Base-by-base conservation (phyloP, 2,329 filamentous ascomycete species). In the Orbilia javanica region DNA sequence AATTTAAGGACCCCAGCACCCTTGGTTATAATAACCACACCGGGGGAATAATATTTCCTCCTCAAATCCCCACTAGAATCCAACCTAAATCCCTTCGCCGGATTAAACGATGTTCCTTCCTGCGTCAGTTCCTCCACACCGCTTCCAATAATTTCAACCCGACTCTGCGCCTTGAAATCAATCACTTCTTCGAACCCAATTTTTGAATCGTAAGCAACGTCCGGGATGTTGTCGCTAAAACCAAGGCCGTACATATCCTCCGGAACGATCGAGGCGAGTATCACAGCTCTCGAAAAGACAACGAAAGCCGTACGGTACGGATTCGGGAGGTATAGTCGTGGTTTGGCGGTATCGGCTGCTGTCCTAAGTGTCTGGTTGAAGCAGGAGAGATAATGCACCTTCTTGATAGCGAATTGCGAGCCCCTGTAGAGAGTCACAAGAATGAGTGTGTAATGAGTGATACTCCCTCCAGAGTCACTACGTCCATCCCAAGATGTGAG, bases 101-200 rank as follows among this genome's bases (percentile, higher is more conserved):
- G 66, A 34, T 65, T 78, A 48, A 79, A 70, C 31, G 76, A 70
- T 25, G 76, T 75, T 13, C 60, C 62, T 64, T 81, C 80, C 70
- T 80, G 79, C 55, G 55, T 75, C 13, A 82, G 79, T 67, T 92
- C 90, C 82, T 92, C 90, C 20, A 88, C 86, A 3, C 90, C 89
- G 11, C 88, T 90, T 3, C 88, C 89, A 15, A 91, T 85, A 71
- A 91, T 88, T 81, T 91, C 90, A 27, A 91, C 86, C 15, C 89
- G 86, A 29, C 88, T 86, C 68, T 90, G 89, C 79, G 88, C 87
- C 27, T 91, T 89, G 73, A 99, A 90, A 81, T 94, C 92, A 39
- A 99, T 87, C 1, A 92, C 90, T 83, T 99, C 96, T 83, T 98
- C 94, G 81, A 94, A 97, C 0, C 90, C 88, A 18, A 90, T 85